Evolutionary conservation across 2,329 filamentous ascomycete genomes (phyloP).

Genomic region (Fusarium proliferatum): DNA sequence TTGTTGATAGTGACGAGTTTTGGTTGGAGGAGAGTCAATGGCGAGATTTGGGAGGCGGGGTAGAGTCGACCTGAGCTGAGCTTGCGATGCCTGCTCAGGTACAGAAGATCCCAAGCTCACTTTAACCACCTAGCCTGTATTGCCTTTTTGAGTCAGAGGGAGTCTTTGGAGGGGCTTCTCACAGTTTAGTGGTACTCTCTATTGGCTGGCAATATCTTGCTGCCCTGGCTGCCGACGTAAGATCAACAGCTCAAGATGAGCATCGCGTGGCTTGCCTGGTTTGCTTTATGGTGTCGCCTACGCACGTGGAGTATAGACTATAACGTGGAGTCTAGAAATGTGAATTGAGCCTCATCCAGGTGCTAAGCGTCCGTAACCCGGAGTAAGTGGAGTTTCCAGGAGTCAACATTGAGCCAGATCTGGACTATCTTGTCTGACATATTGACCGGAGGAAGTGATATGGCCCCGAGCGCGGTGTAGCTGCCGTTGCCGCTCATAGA

Average conservation of each 20-base stretch:
- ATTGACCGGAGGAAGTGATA: constrained; percentile 12
- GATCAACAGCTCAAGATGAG: neutral
- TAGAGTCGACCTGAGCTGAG: neutral
- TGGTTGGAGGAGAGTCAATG: neutral
- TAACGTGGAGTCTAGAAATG: constrained; percentile 4
- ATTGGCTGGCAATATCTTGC: neutral
- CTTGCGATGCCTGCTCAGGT: constrained; percentile 11
- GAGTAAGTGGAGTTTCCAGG: constrained; percentile 25
- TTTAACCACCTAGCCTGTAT: neutral
- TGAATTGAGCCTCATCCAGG: constrained; percentile 19
- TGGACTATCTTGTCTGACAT: constrained; percentile 14
- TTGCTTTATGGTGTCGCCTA: neutral
- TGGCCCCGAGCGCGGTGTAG: constrained; percentile 11
- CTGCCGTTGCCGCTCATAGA: constrained; percentile 18
- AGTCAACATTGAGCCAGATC: constrained; percentile 17
- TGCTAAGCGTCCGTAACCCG: constrained; percentile 19
- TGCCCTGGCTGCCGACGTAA: neutral
- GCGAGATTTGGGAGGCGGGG: neutral
- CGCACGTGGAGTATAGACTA: constrained; percentile 8
- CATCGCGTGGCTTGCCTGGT: neutral
- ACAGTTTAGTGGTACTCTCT: neutral
- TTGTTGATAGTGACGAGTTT: neutral
- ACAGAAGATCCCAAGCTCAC: neutral
- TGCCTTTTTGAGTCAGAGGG: neutral
- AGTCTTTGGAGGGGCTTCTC: neutral